Conservation (phyloP, 2,329 filamentous ascomycete genomes). For the Fusarium sp. region DNA sequence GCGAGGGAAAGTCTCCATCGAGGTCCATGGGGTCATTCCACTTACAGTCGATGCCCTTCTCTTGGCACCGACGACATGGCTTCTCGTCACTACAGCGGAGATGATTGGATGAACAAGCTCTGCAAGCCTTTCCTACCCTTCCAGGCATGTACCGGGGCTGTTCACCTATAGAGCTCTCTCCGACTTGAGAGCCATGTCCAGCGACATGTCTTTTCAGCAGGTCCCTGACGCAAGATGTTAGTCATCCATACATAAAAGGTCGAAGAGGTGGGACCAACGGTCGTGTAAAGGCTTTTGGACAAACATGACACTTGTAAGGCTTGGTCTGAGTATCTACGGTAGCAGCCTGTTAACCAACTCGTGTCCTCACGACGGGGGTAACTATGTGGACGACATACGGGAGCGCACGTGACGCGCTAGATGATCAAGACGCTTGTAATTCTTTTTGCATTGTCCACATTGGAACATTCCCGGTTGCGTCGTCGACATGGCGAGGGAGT, state of each 20-base stretch:
- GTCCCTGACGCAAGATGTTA: slow-evolving; percentile 37
- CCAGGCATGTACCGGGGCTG: slow-evolving; percentile 35
- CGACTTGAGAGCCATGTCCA: slow-evolving; percentile 36
- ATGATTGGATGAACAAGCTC: slow-evolving; percentile 49
- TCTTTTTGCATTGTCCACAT: slow-evolving; percentile 46
- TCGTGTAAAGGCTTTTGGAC: slow-evolving; percentile 49
- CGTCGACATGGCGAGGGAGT: slow-evolving; percentile 13
- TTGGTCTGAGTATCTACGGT: slow-evolving; percentile 49
- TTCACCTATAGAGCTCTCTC: slow-evolving; percentile 6
- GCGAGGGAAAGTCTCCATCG: slow-evolving; percentile 29
- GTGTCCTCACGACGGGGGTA: neutral
- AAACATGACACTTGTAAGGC: slow-evolving; percentile 49
- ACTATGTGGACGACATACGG: slow-evolving; percentile 39
- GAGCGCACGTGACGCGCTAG: slow-evolving; percentile 52
- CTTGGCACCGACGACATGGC: slow-evolving; percentile 48
- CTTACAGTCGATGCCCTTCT: slow-evolving; percentile 47
- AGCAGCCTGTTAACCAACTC: neutral
- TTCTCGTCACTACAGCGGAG: slow-evolving; percentile 50
- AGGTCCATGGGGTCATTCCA: slow-evolving; percentile 37
- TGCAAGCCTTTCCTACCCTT: slow-evolving; percentile 47
- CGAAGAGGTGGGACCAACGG: slow-evolving; percentile 38
- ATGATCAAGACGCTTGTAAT: slow-evolving; percentile 51
- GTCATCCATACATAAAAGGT: neutral
- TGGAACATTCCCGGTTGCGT: slow-evolving; percentile 45
- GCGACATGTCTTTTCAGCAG: slow-evolving; percentile 45